These are phyloP conservation scores for Erigeron philadelphicus DNA, from an alignment of 140 eudicot genomes.

Conservation along the genomic window DNA sequence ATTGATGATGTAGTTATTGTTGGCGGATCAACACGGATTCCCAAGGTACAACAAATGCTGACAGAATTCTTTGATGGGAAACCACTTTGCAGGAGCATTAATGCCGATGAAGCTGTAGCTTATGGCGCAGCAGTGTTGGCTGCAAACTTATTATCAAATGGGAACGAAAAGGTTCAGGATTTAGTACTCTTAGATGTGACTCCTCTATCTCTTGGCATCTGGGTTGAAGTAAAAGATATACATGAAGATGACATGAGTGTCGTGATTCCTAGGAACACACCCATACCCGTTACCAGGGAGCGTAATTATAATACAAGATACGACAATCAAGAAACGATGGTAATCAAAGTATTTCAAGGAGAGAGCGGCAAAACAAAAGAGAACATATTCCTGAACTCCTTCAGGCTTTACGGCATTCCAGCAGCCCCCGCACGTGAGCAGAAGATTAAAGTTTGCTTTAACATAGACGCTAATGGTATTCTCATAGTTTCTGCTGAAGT, in stretches of 20 bases:
- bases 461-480: not conserved
- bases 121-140: conserved; percentile 6
- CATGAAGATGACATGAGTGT: not conserved
- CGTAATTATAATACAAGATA: not conserved
- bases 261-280: not conserved
- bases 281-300: not conserved
- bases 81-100: not conserved
- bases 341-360: not conserved
- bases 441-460: not conserved
- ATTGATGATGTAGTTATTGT: conserved; percentile 4
- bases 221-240: no score
- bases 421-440: not conserved
- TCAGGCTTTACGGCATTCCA: not conserved
- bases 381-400: not conserved
- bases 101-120: conserved; percentile 6
- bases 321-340: not conserved
- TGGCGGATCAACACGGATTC: conserved; percentile 1
- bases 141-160: not conserved
- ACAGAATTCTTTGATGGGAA: not conserved
- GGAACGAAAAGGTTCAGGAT: not conserved
- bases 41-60: not conserved
- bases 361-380: not conserved
- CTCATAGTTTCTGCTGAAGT: not conserved
- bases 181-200: not conserved
- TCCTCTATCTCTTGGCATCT: not conserved